Percentiles rank a stretch among this genome's conserved stretches.
Evolutionary conservation across 2,329 filamentous ascomycete genomes (phyloP).

Genomic region (Aquanectria penicillioides): DNA sequence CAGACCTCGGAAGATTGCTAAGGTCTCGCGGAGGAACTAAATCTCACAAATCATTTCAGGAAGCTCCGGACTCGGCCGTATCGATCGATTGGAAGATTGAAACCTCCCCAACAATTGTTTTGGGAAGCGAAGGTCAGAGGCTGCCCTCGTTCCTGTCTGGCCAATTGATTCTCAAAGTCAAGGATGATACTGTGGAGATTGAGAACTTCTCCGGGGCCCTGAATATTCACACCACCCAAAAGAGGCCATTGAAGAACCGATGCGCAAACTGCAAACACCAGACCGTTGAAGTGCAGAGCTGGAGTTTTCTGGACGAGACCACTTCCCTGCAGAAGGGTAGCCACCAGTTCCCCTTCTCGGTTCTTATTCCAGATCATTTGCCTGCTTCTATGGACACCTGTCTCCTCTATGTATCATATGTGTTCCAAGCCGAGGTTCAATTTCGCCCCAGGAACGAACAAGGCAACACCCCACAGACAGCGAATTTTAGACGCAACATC

Average conservation of each 20-base stretch:
- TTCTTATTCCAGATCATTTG: conserved; percentile 82
- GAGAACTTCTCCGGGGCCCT: conserved; percentile 20
- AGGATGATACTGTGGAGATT: conserved; percentile 7
- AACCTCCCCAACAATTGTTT: conserved; percentile 15
- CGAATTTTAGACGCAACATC: conserved; percentile 73
- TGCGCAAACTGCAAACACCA: conserved; percentile 31
- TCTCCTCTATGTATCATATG: conserved; percentile 79
- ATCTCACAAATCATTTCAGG: neutral
- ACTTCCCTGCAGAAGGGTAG: neutral
- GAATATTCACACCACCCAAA: conserved; percentile 4
- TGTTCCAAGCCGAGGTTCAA: conserved; percentile 73
- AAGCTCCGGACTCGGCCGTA: neutral
- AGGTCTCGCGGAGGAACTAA: conserved; percentile 9
- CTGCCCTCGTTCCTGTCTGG: conserved; percentile 20
- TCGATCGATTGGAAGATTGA: conserved; percentile 22
- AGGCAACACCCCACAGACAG: conserved; percentile 47
- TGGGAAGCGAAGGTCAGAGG: neutral
- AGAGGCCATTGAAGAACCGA: conserved; percentile 25
- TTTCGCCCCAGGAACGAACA: conserved; percentile 62
- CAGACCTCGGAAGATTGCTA: conserved; percentile 10
- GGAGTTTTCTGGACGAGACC: conserved; percentile 8
- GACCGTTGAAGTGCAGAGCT: conserved; percentile 26
- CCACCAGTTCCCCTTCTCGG: conserved; percentile 81
- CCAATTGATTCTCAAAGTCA: neutral
- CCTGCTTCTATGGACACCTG: conserved; percentile 81